Percentiles rank a stretch among this genome's conserved stretches.
These are phyloP conservation scores for Drechmeria coniospora DNA, from an alignment of 2,329 filamentous ascomycete genomes.

Conservation along the genomic window DNA sequence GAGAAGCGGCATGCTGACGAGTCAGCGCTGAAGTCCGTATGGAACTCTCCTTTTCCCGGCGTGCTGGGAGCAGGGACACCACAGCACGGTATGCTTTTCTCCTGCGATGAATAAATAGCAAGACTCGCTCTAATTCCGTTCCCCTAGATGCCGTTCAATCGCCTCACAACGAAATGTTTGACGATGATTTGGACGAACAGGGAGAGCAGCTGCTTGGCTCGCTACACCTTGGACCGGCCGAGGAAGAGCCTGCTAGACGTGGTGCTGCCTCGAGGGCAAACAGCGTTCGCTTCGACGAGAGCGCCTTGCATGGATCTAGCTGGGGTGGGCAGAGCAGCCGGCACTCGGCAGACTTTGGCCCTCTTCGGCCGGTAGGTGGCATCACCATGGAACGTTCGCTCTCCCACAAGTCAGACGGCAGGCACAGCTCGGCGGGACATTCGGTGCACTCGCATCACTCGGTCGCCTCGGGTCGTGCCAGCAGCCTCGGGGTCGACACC, in stretches of 20 bases:
- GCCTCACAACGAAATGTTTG: conserved; percentile 70
- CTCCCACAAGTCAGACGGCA: conserved; percentile 90
- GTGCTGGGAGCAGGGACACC: conserved; percentile 69
- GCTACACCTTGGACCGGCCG: conserved; percentile 63
- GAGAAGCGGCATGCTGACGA: conserved; percentile 55
- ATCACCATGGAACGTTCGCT: conserved; percentile 82
- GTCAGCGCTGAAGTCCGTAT: conserved; percentile 65
- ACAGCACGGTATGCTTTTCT: conserved; percentile 51
- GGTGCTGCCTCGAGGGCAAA: conserved; percentile 86
- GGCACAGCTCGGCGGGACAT: conserved; percentile 84
- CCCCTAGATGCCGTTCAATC: conserved; percentile 60
- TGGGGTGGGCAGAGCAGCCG: conserved; percentile 67
- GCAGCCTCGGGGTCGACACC: conserved; percentile 73
- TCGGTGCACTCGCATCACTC: conserved; percentile 56
- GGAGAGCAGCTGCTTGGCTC: conserved; percentile 65
- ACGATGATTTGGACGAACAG: conserved; percentile 80
- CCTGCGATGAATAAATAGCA: neutral
- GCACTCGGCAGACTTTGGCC: conserved; percentile 69
- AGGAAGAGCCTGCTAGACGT: conserved; percentile 72
- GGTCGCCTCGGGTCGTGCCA: conserved; percentile 62
- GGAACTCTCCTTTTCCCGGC: conserved; percentile 87
- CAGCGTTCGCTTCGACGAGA: conserved; percentile 95
- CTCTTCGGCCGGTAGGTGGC: conserved; percentile 62
- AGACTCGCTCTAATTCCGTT: neutral
- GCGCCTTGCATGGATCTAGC: conserved; percentile 72